Evolutionary conservation across 352 stramenopile genomes (phyloP).

Genomic region (Pythium vanterpoolii): DNA sequence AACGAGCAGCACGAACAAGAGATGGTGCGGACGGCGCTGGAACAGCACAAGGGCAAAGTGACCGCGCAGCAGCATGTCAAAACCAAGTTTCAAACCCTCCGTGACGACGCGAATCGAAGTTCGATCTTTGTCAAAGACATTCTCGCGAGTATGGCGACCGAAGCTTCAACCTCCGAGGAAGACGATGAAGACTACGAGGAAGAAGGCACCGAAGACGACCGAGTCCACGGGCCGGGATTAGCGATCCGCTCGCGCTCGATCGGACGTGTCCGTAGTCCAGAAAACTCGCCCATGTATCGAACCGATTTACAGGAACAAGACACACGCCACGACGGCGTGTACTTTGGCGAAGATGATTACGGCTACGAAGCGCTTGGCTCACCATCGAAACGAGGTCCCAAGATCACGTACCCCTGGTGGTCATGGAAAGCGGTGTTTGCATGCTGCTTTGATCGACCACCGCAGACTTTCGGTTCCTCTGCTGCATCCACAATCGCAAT

Average conservation of each 20-base stretch:
- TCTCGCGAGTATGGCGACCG: constrained; percentile 29
- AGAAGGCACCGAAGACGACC: not conserved
- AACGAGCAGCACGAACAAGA: constrained; percentile 30
- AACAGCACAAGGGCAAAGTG: constrained; percentile 38
- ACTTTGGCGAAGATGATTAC: constrained; percentile 6
- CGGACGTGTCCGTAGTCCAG: constrained; percentile 49
- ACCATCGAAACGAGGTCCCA: constrained; percentile 10
- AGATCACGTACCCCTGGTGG: constrained; percentile 23
- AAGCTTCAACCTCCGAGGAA: constrained; percentile 23
- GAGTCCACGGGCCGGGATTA: not conserved
- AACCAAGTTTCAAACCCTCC: constrained; percentile 46
- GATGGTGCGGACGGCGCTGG: constrained; percentile 33
- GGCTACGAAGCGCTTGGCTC: constrained; percentile 4
- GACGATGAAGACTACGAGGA: constrained; percentile 4
- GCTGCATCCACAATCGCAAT: not conserved
- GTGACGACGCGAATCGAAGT: constrained; percentile 42
- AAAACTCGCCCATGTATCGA: constrained; percentile 69
- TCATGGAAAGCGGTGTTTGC: constrained; percentile 22
- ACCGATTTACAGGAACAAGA: not conserved
- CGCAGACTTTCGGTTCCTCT: not conserved
- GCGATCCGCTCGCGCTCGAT: constrained; percentile 8
- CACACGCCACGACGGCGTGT: not conserved
- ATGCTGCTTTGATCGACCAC: constrained; percentile 26
- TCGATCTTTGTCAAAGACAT: constrained; percentile 46
- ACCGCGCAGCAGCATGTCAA: constrained; percentile 40